These are phyloP conservation scores for Salix brachista DNA, from an alignment of 345 rosid species.

Conservation along the genomic window DNA sequence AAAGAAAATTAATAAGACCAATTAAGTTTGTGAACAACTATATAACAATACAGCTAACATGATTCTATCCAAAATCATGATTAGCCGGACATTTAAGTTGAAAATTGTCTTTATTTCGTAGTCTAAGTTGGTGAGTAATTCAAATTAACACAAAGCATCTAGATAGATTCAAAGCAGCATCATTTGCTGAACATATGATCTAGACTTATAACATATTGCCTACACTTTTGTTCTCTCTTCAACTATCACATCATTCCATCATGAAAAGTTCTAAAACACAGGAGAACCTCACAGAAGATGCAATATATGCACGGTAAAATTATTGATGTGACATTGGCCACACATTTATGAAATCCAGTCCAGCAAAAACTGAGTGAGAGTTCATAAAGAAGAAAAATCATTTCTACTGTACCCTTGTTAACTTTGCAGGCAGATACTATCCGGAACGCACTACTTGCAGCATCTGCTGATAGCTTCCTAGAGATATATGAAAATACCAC, in stretches of 20 bases:
- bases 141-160: not conserved
- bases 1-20: not conserved
- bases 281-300: not conserved
- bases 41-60: not conserved
- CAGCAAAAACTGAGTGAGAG: not conserved
- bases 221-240: not conserved
- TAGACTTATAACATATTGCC: not conserved
- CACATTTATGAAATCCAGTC: not conserved
- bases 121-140: not conserved
- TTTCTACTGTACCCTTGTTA: slow-evolving; percentile 60
- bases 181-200: not conserved
- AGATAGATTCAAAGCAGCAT: not conserved
- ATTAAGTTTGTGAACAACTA: not conserved
- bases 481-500: slow-evolving; percentile 81
- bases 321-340: not conserved
- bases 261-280: not conserved
- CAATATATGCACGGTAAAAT: not conserved
- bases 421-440: slow-evolving; percentile 83
- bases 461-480: slow-evolving; percentile 59
- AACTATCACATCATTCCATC: not conserved
- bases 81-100: not conserved
- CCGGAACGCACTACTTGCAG: slow-evolving; percentile 69
- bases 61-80: not conserved
- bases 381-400: not conserved
- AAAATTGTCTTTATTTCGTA: not conserved